Conservation (phyloP, 352 stramenopile species). For the Globisporangium uncinulatum region DNA sequence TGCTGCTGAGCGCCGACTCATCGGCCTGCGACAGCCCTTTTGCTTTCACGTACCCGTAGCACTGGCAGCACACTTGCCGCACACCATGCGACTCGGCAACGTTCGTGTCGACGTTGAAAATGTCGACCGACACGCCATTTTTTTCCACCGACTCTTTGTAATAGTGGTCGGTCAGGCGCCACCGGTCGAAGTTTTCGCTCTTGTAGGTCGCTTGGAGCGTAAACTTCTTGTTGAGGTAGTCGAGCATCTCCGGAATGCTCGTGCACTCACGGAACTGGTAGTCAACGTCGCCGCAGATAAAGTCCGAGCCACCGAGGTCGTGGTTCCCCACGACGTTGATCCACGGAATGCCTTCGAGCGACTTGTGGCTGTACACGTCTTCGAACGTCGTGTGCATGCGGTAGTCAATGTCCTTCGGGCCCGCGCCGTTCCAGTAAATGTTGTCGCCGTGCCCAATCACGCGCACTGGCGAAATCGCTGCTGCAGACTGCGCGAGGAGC, state of each 20-base stretch:
- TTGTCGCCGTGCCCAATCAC: conserved; percentile 85
- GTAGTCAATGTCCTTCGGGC: conserved; percentile 66
- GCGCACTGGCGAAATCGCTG: conserved; percentile 51
- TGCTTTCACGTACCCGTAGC: conserved; percentile 80
- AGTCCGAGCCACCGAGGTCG: conserved; percentile 81
- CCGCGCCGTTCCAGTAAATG: conserved; percentile 86
- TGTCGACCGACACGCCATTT: conserved; percentile 80
- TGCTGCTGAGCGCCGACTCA: conserved; percentile 50
- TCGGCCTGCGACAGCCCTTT: conserved; percentile 37
- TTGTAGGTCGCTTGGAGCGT: conserved; percentile 77
- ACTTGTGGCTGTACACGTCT: conserved; percentile 76
- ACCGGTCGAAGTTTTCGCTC: conserved; percentile 69
- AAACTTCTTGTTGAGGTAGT: conserved; percentile 84
- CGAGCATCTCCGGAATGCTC: conserved; percentile 61
- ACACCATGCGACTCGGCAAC: conserved; percentile 79
- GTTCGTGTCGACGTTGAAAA: conserved; percentile 89
- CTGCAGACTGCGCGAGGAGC: conserved; percentile 67
- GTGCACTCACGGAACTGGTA: conserved; percentile 82
- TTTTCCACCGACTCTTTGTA: conserved; percentile 77
- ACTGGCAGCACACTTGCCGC: conserved; percentile 85
- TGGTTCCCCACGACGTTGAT: conserved; percentile 87
- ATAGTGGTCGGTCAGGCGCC: conserved; percentile 81
- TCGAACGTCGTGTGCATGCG: conserved; percentile 86
- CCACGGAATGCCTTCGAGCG: conserved; percentile 71
- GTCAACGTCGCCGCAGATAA: conserved; percentile 83